These are phyloP conservation scores for Corchorus olitorius DNA, from an alignment of 345 rosid species.

Conservation along the genomic window DNA sequence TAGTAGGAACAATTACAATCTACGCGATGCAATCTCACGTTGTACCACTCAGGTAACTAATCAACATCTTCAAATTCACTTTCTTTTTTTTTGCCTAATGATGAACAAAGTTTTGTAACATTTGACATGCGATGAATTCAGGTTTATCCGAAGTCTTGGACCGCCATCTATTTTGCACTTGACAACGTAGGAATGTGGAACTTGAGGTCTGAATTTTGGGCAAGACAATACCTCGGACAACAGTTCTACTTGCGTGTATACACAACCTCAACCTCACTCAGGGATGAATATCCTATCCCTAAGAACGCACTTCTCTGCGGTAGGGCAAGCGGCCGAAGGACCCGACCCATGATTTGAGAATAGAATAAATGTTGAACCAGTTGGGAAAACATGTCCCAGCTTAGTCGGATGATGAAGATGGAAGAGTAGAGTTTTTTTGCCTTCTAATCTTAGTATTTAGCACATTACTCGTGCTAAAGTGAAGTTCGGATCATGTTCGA, in stretches of 20 bases:
- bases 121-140: conserved; percentile 27
- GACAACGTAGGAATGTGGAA: conserved; percentile 99
- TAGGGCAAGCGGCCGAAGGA: conserved; percentile 66
- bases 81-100: too few relatives aligned
- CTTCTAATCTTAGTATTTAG: conserved; percentile 26
- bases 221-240: conserved; percentile 92
- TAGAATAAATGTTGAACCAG: background rate
- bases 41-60: conserved; percentile 69
- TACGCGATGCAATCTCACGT: conserved; percentile 76
- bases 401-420: conserved; percentile 21
- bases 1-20: conserved; percentile 78
- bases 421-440: conserved; percentile 29
- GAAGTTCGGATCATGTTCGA: background rate
- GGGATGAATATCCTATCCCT: conserved; percentile 91
- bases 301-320: conserved; percentile 89
- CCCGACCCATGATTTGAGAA: conserved; percentile 55
- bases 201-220: conserved; percentile 91
- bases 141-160: conserved; percentile 94
- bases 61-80: background rate
- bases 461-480: conserved; percentile 6
- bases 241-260: conserved; percentile 83
- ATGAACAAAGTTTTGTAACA: background rate
- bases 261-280: conserved; percentile 70
- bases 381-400: conserved; percentile 18
- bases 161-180: conserved; percentile 78